Evolutionary conservation across 1,284 basidiomycete genomes (phyloP), one percentile per base, ranked within the genome.

Genomic region (Heliocybe sulcata): DNA sequence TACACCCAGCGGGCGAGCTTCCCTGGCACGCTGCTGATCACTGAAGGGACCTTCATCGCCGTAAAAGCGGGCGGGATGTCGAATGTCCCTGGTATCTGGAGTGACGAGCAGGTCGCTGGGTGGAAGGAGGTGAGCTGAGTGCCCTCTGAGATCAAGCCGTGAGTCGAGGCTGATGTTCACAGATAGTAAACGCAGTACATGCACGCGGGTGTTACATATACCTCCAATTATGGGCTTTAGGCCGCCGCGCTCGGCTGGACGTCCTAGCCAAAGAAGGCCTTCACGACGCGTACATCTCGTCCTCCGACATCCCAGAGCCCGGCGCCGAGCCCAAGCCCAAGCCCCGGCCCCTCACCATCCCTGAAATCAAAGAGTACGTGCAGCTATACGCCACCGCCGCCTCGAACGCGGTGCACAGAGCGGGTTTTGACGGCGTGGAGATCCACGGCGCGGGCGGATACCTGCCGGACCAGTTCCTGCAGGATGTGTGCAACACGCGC

Each of bases 371-470:
- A 54, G 70, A 77, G 51, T 79, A 76, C 58, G 63, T 77, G 0
- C 50, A 62, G n/a, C 52, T 66, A 9, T 77, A 67, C 56, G 67
- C 63, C 1, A 62, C 62, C 9, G 77, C 76, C 0, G 76, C 78
- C 2, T 58, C 56, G 33, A 77, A 76, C 48, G 76, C 74, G 1
- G 64, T 77, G 11, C 42, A 64, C 27, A 53, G 64, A 12, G 76
- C 77, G 2, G 79, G 76, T 2, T 80, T 79, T 55, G 77, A 80
- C 55, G 78, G 77, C 1, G 69, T 74, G 6, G 73, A 75, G 57
- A 56, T 75, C 1, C 73, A 75, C 53, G 62, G 56, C 2, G 67
- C 65, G 9, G 60, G 72, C 55, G 74, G 76, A 2, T 76, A 72
- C 55, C 62, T 77, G 10, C 49, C 75, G 19, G 73, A 76, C 58